Evolutionary conservation across 495 filamentous ascomycete genomes (phyloP).

Genomic region (Penicillium roqueforti): DNA sequence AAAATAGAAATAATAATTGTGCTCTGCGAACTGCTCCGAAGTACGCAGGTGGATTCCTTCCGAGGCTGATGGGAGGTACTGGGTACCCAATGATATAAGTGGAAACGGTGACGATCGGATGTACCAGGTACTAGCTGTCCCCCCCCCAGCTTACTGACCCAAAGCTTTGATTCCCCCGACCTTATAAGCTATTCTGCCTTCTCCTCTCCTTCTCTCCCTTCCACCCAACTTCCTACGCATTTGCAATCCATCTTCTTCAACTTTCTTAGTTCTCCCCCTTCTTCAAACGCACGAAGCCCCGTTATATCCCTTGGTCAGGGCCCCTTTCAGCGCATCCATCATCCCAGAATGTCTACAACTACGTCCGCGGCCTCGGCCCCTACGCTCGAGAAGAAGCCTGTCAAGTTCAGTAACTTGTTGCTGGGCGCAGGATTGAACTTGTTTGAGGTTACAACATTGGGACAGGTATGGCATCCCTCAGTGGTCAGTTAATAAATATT

Average conservation of each 20-base stretch:
- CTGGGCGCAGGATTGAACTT: constrained; percentile 95
- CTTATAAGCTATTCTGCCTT: constrained; percentile 23
- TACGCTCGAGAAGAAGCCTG: constrained; percentile 93
- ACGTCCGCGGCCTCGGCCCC: constrained; percentile 45
- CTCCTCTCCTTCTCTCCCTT: constrained; percentile 11
- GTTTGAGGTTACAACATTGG: constrained; percentile 91
- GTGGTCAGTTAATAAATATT: background rate
- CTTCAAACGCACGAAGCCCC: constrained; percentile 68
- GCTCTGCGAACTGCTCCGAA: background rate
- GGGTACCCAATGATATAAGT: constrained; percentile 26
- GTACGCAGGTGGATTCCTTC: constrained; percentile 3
- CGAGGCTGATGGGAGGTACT: constrained; percentile 24
- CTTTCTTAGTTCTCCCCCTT: constrained; percentile 12
- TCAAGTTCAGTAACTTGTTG: constrained; percentile 99
- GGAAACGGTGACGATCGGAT: constrained; percentile 15
- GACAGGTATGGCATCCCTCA: constrained; percentile 57
- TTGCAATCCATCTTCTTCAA: constrained; percentile 5
- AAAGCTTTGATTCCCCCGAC: constrained; percentile 8
- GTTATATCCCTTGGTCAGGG: constrained; percentile 90
- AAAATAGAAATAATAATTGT: background rate
- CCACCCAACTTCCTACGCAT: constrained; percentile 9
- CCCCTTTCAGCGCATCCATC: constrained; percentile 55
- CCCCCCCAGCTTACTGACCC: constrained; percentile 13
- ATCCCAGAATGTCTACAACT: constrained; percentile 47
- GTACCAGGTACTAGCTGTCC: constrained; percentile 9